Evolutionary conservation across 495 filamentous ascomycete species (phyloP), one percentile per base, ranked within the genome.

Genomic region (Penicillium desertorum): DNA sequence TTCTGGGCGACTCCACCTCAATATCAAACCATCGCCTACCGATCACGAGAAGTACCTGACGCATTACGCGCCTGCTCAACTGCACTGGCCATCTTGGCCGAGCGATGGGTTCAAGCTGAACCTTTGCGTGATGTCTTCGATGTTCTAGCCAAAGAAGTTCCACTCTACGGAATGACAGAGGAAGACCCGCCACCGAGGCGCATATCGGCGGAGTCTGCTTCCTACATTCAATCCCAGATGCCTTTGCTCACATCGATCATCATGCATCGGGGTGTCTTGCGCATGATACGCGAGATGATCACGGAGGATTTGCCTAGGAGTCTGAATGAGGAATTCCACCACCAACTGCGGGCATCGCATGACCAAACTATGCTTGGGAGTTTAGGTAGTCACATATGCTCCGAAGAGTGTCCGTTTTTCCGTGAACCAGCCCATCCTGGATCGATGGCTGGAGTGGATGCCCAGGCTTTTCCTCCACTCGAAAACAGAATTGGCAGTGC

Each of bases 51-150:
- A 14, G 47, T 59, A 6, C 25, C 51, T 4, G 56, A 55, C 25
- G 56, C 61, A 34, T 45, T 64, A 20, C 52, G 58, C 16, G 57
- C 62, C 11, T 67, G 61, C 36, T 64, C 64, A 22, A 58, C 51
- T 1, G 49, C 54, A 1, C 41, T 67, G 16, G 62, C 62, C 1
- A 58, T 67, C 5, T 54, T 67, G 9, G 41, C 64, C 2, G 64
- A 64, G 44, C 58, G 58, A 9, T 67, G 62, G 64, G 43, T 25
- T 10, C 55, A 64, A 51, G 64, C 64, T 5, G 64, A 66, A 34
- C 57, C 58, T 19, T 39, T 66, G 19, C 64, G 64, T 1, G 64
- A 66, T 43, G 45, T 63, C 2, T 66, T 66, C n/a, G 64, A 66
- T 43, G 41, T 52, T 17, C 44, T 63, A 19, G 58, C 61, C 7